Evolutionary conservation across 306 rosid species (phyloP), one percentile per base, ranked within the genome.

Genomic region (Hippophae gyantsensis): DNA sequence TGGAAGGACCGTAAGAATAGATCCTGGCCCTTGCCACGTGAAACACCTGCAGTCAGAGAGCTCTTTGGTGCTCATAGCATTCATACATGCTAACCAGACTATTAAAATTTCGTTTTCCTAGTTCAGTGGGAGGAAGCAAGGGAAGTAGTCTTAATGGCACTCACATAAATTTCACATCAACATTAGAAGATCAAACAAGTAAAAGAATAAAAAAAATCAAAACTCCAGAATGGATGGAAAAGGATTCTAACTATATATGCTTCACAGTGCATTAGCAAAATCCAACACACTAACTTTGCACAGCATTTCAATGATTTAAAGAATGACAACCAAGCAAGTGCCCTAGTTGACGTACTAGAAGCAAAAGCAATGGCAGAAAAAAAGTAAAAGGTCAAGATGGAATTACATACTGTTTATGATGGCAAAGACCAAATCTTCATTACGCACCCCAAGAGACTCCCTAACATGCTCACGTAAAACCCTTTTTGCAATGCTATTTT

Each of bases 11-110:
- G 84, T 50, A 88, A 86, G 82, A 92, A 92, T 54, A 88, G 83
- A 78, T 92, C 95, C 77, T 88, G 95, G 54, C 97, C 96, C 77
- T 92, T 92, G 61, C 95, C 96, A 32, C 95, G 88, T 9, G 99
- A 92, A 71, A 88, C 96, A 77, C 99, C 99, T 88, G 79, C 13
- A 61, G 43, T 8, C 32, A 52, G 5, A 18, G 59, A 48, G 23
- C 23, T 18, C 23, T 18, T 18, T 18, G 23, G 52, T 46, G 49
- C 48, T 57, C 25, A 52, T 11, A 41, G 7, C 13, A 40, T 27
- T 45, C 26, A 61, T 46, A 41, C 40, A 65, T 42, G 32, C 57
- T 9, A 58, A 59, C 52, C 6, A 62, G 14, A 27, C 42, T 6
- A 61, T 48, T 18, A 8, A 8, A 54, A 14, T 13, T 48, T 23